These are phyloP conservation scores for Cucurbita pepo DNA, from an alignment of 306 rosid genomes.

Conservation along the genomic window DNA sequence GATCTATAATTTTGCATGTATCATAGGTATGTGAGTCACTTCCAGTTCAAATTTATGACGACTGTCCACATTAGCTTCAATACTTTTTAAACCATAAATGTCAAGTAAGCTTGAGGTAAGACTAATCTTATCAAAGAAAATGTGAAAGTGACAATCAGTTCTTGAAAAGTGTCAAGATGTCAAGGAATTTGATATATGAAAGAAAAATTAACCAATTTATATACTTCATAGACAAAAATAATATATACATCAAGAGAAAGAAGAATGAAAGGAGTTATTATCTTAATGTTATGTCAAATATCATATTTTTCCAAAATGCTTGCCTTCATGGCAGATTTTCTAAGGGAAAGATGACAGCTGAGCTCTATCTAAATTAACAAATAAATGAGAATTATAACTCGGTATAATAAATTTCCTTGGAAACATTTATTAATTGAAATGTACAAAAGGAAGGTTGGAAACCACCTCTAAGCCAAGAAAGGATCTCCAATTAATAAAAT, in stretches of 20 bases:
- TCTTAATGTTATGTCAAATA: not conserved
- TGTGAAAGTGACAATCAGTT: not conserved
- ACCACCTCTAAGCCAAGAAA: not conserved
- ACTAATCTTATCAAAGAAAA: not conserved
- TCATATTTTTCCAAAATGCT: too few relatives aligned
- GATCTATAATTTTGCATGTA: not conserved
- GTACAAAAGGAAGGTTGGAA: not conserved
- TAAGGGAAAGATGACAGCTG: too few relatives aligned
- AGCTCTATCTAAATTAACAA: not conserved
- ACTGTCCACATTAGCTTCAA: conserved; percentile 25
- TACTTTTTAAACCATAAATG: conserved; percentile 75
- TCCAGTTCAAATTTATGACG: not conserved
- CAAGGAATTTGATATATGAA: not conserved
- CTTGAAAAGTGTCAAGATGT: not conserved
- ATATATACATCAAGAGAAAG: not conserved
- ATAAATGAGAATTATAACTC: not conserved
- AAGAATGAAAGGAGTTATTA: not conserved
- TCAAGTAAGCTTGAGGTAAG: conserved; percentile 21
- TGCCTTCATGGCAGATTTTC: too few relatives aligned
- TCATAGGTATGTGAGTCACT: not conserved
- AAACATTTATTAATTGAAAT: not conserved
- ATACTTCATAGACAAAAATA: not conserved
- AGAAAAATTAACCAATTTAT: not conserved
- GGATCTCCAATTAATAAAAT: not conserved
- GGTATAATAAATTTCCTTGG: not conserved